Evolutionary conservation across 192 early-diverging fungal species (phyloP).

Genomic region (Rhizophagus sp.): DNA sequence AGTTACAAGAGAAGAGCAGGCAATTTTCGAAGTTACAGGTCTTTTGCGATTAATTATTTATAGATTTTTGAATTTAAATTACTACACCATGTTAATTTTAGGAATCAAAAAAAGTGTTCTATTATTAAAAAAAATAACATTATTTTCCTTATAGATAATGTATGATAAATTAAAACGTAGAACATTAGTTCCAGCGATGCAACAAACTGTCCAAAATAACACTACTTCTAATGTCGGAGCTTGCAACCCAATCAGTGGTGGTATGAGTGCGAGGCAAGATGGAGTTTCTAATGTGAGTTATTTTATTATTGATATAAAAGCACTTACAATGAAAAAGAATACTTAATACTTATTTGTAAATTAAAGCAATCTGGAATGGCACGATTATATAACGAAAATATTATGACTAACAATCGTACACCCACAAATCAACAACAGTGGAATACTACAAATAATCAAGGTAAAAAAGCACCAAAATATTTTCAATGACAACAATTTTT

Average conservation of each 20-base stretch:
- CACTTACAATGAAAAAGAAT: no score
- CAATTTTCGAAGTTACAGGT: conserved; percentile 32
- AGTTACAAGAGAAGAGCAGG: conserved; percentile 25
- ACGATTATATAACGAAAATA: neutral
- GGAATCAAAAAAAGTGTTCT: no score
- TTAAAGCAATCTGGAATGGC: neutral
- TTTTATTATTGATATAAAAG: no score
- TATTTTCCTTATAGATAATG: neutral
- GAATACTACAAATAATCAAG: no score
- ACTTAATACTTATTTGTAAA: neutral
- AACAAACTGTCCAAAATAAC: conserved; percentile 22
- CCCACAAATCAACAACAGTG: no score
- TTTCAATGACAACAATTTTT: no score
- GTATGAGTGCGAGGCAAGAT: neutral
- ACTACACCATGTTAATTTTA: no score
- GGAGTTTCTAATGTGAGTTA: neutral
- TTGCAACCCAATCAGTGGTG: neutral
- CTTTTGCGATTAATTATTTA: neutral
- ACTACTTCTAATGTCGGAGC: neutral
- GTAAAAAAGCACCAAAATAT: no score
- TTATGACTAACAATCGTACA: neutral
- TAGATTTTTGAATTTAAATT: no score
- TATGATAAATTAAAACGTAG: conserved; percentile 30
- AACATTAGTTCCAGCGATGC: conserved; percentile 27
- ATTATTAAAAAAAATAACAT: neutral